phyloP scores from a whole-genome alignment of 1,284 basidiomycete genomes.

The Malassezia sp. region DNA sequence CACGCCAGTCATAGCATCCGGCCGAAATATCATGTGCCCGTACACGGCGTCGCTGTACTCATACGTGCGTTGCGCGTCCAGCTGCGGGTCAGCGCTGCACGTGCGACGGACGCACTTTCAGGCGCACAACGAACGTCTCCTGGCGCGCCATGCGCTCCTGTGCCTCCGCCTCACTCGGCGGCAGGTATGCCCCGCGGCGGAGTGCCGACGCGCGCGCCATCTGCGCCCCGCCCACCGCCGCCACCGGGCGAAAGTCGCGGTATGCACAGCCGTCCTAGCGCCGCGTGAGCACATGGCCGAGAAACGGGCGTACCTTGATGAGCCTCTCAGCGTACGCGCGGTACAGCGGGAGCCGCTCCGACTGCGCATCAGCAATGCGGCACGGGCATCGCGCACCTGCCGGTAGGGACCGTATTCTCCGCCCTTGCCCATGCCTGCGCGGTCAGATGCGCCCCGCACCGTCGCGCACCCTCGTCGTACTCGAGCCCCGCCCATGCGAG shows the following conservation, averaged over 20 bases:
- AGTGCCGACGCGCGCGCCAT: conserved; percentile 52
- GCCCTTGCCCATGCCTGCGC: too few relatives aligned
- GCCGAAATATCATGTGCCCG: conserved; percentile 57
- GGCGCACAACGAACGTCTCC: conserved; percentile 67
- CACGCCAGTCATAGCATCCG: conserved; percentile 37
- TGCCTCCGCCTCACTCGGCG: conserved; percentile 64
- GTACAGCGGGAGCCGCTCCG: conserved; percentile 76
- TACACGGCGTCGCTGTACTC: conserved; percentile 60
- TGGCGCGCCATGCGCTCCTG: conserved; percentile 61
- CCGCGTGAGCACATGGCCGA: conserved; percentile 66
- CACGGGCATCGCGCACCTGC: too few relatives aligned
- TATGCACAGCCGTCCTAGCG: too few relatives aligned
- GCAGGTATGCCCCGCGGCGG: conserved; percentile 74
- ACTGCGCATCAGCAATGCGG: too few relatives aligned
- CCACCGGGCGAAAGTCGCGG: conserved; percentile 74
- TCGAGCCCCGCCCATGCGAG: conserved; percentile 85
- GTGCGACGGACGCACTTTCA: conserved; percentile 78
- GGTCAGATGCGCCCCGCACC: too few relatives aligned
- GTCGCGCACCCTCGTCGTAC: conserved; percentile 72
- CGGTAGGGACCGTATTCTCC: conserved; percentile 30
- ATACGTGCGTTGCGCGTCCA: conserved; percentile 13
- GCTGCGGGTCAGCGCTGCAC: conserved; percentile 9
- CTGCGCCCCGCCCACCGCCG: conserved; percentile 61
- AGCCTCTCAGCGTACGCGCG: conserved; percentile 61
- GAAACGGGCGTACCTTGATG: too few relatives aligned